Percentiles rank a stretch among this genome's conserved stretches.
These are phyloP conservation scores for Lumnitzera littorea DNA, from an alignment of 345 rosid genomes.

Conservation along the genomic window DNA sequence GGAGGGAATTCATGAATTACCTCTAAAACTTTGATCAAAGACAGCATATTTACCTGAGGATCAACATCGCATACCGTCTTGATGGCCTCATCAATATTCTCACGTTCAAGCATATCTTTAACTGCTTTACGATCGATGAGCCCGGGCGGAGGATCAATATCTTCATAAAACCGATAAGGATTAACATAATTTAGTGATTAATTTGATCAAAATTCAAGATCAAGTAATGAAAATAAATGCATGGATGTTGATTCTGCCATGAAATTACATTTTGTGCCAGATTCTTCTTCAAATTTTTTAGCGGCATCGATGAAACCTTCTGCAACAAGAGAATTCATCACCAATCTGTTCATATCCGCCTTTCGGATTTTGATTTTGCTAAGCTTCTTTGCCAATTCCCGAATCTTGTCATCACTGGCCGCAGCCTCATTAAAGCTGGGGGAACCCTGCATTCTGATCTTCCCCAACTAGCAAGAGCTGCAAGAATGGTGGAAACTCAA, in stretches of 20 bases:
- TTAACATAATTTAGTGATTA: slow-evolving; percentile 1
- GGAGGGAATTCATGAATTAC: too few relatives aligned
- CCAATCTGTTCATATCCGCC: slow-evolving; percentile 80
- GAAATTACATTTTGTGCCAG: slow-evolving; percentile 65
- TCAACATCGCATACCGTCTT: slow-evolving; percentile 71
- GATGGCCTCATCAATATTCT: slow-evolving; percentile 79
- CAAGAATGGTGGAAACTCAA: too few relatives aligned
- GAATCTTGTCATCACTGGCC: too few relatives aligned
- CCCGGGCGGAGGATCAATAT: slow-evolving; percentile 60
- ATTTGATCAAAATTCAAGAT: too few relatives aligned
- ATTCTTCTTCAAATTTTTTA: slow-evolving; percentile 62
- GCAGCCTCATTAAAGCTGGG: too few relatives aligned
- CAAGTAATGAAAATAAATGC: too few relatives aligned
- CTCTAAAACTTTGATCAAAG: too few relatives aligned
- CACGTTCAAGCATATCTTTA: slow-evolving; percentile 71
- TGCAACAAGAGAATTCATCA: slow-evolving; percentile 84
- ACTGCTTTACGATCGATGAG: slow-evolving; percentile 80
- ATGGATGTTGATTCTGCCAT: not conserved
- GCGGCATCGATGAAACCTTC: slow-evolving; percentile 91
- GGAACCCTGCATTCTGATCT: too few relatives aligned
- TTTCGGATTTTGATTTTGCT: slow-evolving; percentile 62
- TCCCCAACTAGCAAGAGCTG: too few relatives aligned
- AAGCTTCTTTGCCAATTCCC: slow-evolving; percentile 78
- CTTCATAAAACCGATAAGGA: slow-evolving; percentile 52
- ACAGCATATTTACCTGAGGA: slow-evolving; percentile 38